These are phyloP conservation scores for Akanthomyces muscarius DNA, from an alignment of 2,329 filamentous ascomycete genomes.

Conservation along the genomic window DNA sequence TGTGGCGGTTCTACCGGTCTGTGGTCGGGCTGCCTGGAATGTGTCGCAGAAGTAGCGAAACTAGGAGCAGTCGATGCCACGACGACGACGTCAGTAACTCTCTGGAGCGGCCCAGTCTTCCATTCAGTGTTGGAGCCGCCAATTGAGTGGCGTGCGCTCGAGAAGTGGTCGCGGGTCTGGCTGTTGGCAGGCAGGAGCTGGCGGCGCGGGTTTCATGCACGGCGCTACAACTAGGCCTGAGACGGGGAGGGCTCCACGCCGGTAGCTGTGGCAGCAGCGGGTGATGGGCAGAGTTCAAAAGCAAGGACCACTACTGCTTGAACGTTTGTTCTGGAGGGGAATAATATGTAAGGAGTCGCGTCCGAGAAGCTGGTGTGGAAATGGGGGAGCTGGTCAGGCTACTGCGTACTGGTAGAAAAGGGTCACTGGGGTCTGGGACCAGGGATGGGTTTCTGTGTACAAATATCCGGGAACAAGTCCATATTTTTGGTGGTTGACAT, in stretches of 20 bases:
- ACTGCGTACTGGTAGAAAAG: not conserved
- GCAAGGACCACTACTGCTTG: not conserved
- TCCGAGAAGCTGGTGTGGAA: not conserved
- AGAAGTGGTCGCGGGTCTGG: not conserved
- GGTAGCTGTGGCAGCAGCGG: not conserved
- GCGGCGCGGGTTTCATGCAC: conserved; percentile 9
- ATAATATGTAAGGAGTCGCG: not conserved
- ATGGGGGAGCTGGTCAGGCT: conserved; percentile 1
- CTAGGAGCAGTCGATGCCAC: not conserved
- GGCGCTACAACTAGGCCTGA: conserved; percentile 11
- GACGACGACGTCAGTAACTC: conserved; percentile 7
- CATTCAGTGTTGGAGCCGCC: conserved; percentile 15
- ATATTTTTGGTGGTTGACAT: not conserved
- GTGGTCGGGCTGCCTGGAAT: not conserved
- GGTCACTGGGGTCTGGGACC: not conserved
- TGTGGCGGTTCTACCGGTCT: not conserved
- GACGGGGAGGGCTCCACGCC: conserved; percentile 9
- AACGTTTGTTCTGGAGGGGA: not conserved
- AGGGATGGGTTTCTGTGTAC: not conserved
- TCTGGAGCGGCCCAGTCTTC: conserved; percentile 9
- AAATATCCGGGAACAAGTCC: not conserved
- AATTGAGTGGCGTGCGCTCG: conserved; percentile 16
- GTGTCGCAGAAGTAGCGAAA: conserved; percentile 2
- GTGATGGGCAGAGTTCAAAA: not conserved
- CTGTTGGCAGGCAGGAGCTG: conserved; percentile 11